Conservation (phyloP, 805 yeast genomes). For the Starmerella ratchasimensis region DNA sequence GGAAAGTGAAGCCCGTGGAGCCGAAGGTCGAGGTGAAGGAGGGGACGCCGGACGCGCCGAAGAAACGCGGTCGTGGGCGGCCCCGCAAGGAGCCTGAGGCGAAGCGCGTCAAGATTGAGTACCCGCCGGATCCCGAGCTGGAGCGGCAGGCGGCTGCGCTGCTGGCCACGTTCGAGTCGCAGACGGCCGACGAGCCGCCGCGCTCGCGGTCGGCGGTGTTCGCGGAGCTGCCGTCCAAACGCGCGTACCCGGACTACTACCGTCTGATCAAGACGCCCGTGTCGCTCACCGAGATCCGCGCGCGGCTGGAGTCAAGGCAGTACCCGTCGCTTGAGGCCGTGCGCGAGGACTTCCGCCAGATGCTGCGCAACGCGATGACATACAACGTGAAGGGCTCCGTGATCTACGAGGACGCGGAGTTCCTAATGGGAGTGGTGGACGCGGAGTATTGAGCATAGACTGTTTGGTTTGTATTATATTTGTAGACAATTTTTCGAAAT, state of each 20-base stretch:
- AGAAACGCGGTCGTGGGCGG: constrained; percentile 5
- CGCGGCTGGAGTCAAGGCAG: constrained; percentile 30
- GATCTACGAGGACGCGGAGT: constrained; percentile 45
- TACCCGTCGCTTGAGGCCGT: constrained; percentile 35
- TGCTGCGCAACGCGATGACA: constrained; percentile 54
- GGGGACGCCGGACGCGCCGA: not conserved
- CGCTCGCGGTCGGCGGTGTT: constrained; percentile 36
- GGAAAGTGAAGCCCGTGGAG: too few relatives aligned
- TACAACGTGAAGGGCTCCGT: constrained; percentile 57
- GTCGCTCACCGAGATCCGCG: constrained; percentile 40
- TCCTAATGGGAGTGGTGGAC: constrained; percentile 12
- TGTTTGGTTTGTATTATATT: too few relatives aligned
- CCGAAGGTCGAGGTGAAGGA: not conserved
- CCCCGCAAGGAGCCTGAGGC: constrained; percentile 2
- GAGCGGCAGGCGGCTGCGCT: constrained; percentile 2
- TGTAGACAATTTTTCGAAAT: too few relatives aligned
- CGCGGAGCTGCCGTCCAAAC: constrained; percentile 54
- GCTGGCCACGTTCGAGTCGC: constrained; percentile 9
- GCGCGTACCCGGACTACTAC: constrained; percentile 77
- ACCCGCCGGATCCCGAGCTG: constrained; percentile 6
- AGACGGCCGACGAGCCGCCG: constrained; percentile 17
- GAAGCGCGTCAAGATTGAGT: constrained; percentile 15
- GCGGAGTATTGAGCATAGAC: too few relatives aligned
- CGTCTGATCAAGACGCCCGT: constrained; percentile 45
- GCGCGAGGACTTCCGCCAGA: constrained; percentile 36